These are phyloP conservation scores for Echria macrotheca DNA, from an alignment of 495 filamentous ascomycete genomes.

Conservation along the genomic window DNA sequence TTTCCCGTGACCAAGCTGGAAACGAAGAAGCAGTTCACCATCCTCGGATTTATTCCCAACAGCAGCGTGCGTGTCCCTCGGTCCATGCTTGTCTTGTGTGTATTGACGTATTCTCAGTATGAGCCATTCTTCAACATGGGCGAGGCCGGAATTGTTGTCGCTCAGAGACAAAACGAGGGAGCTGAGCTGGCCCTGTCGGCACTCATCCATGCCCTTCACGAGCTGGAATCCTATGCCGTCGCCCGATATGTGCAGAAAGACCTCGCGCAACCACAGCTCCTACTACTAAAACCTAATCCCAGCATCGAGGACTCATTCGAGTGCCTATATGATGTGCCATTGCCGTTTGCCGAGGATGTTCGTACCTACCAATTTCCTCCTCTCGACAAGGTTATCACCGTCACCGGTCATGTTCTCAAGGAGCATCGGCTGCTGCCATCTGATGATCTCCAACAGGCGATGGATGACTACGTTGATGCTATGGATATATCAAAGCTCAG, in stretches of 20 bases:
- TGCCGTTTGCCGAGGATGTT: slow-evolving; percentile 93
- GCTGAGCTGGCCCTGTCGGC: slow-evolving; percentile 81
- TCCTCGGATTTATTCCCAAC: slow-evolving; percentile 78
- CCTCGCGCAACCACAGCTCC: slow-evolving; percentile 63
- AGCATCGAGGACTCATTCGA: slow-evolving; percentile 78
- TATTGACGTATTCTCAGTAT: slow-evolving; percentile 47
- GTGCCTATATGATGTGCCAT: slow-evolving; percentile 81
- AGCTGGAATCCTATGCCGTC: slow-evolving; percentile 81
- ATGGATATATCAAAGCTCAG: slow-evolving; percentile 75
- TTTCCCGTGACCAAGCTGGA: slow-evolving; percentile 75
- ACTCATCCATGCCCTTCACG: slow-evolving; percentile 80
- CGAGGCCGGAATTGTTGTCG: slow-evolving; percentile 65
- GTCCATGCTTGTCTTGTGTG: too few relatives aligned
- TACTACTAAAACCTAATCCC: slow-evolving; percentile 78
- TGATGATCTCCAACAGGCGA: slow-evolving; percentile 65
- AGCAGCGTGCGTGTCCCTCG: slow-evolving; percentile 53
- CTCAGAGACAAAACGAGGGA: slow-evolving; percentile 65
- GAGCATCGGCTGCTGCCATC: slow-evolving; percentile 84
- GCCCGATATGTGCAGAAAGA: slow-evolving; percentile 82
- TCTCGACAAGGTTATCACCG: slow-evolving; percentile 78
- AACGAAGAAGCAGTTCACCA: slow-evolving; percentile 64
- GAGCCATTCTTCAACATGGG: slow-evolving; percentile 83
- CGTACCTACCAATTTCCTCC: slow-evolving; percentile 86
- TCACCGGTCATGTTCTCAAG: slow-evolving; percentile 76
- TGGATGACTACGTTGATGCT: slow-evolving; percentile 85